Evolutionary conservation across 331 rosid genomes (phyloP).

Genomic region (Malus hybrid): DNA sequence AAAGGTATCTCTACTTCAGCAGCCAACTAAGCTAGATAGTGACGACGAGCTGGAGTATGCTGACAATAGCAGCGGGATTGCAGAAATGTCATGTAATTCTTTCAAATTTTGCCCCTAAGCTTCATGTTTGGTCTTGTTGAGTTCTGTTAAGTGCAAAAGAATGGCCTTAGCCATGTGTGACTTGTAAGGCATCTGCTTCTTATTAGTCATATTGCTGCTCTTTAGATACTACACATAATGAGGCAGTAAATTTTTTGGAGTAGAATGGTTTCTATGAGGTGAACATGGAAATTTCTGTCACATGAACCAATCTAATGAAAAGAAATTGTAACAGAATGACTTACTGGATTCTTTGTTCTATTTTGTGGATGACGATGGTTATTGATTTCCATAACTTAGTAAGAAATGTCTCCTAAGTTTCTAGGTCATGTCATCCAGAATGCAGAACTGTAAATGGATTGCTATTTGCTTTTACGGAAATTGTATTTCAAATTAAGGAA

Average conservation of each 20-base stretch:
- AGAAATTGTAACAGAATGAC: neutral
- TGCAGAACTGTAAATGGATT: neutral
- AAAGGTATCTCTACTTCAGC: constrained; percentile 70
- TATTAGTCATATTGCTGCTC: neutral
- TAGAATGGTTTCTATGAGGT: neutral
- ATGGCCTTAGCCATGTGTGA: neutral
- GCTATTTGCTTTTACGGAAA: neutral
- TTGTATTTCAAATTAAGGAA: neutral
- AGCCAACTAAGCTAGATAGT: constrained; percentile 84
- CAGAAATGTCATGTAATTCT: constrained; percentile 26
- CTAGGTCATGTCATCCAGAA: neutral
- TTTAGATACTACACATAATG: neutral
- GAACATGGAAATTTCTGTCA: neutral
- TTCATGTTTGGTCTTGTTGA: constrained; percentile 6
- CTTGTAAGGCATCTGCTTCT: neutral
- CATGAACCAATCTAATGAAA: neutral
- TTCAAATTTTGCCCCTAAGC: neutral
- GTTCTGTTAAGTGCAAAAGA: constrained; percentile 3
- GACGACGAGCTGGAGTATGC: constrained; percentile 99
- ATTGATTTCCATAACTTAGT: neutral
- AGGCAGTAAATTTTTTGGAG: neutral
- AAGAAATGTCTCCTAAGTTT: neutral
- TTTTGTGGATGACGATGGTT: neutral
- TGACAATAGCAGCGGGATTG: constrained; percentile 68
- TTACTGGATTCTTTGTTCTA: neutral